Percentiles rank a stretch among this genome's conserved stretches.
Conservation (phyloP, 495 filamentous ascomycete genomes). For the Lophiotrema nucula region DNA sequence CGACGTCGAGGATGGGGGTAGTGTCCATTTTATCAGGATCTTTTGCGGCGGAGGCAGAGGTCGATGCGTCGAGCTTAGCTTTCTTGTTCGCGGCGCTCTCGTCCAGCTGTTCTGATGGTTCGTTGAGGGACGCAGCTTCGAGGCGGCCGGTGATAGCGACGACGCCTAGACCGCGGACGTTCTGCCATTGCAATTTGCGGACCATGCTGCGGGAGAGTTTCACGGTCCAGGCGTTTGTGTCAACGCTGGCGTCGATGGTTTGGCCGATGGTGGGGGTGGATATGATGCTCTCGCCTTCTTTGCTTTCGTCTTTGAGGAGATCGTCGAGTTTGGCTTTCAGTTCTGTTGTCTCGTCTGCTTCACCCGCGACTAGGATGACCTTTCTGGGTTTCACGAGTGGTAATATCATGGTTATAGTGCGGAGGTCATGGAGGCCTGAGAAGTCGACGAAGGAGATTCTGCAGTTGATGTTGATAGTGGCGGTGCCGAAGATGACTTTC, state of each 20-base stretch:
- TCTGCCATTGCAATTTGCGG: constrained; percentile 87
- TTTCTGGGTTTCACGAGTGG: constrained; percentile 92
- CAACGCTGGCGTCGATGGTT: constrained; percentile 83
- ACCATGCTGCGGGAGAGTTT: constrained; percentile 82
- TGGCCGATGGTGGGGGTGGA: constrained; percentile 74
- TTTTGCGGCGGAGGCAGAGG: constrained; percentile 23
- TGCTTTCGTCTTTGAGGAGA: constrained; percentile 55
- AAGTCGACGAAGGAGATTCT: constrained; percentile 88
- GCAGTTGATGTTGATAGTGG: constrained; percentile 63
- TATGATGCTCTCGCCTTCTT: constrained; percentile 57
- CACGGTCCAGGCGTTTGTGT: constrained; percentile 96
- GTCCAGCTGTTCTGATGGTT: constrained; percentile 40
- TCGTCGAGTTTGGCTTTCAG: constrained; percentile 80
- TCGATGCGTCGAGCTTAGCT: constrained; percentile 54
- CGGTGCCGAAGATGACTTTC: constrained; percentile 63
- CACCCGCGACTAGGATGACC: constrained; percentile 82
- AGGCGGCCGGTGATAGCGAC: constrained; percentile 78
- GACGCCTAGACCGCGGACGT: constrained; percentile 82
- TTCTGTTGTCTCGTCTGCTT: constrained; percentile 67
- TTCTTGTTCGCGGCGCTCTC: constrained; percentile 57
- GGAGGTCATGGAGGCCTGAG: constrained; percentile 86
- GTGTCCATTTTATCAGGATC: constrained; percentile 15
- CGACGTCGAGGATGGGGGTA: constrained; percentile 60
- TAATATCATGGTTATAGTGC: constrained; percentile 88
- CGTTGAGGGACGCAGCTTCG: constrained; percentile 33